phyloP scores from a whole-genome alignment of 495 filamentous ascomycete species.

The Patellaria atrata region DNA sequence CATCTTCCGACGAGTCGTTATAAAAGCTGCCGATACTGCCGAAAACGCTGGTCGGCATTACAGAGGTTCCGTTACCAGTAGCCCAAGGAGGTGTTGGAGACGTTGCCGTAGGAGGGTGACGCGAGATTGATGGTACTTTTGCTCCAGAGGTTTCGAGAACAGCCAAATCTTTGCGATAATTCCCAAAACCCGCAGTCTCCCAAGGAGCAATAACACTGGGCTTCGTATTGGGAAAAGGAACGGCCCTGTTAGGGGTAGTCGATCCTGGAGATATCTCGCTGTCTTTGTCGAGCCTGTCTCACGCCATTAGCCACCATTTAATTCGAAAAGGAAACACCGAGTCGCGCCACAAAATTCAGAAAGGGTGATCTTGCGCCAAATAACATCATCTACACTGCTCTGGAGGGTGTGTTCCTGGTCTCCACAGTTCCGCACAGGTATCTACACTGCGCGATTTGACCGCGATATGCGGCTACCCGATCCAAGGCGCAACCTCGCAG shows the following conservation, averaged over 20 bases:
- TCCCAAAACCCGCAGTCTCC: conserved; percentile 38
- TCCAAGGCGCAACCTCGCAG: conserved; percentile 1
- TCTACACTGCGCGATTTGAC: not conserved
- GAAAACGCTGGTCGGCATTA: conserved; percentile 29
- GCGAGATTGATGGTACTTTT: conserved; percentile 37
- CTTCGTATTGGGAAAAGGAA: conserved; percentile 18
- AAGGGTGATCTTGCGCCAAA: too few species aligned
- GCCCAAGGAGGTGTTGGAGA: conserved; percentile 25
- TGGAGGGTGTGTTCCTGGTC: too few species aligned
- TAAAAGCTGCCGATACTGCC: conserved; percentile 35
- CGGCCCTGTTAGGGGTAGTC: conserved; percentile 20
- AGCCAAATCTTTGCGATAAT: conserved; percentile 58
- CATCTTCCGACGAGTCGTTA: conserved; percentile 52
- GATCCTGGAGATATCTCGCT: conserved; percentile 30
- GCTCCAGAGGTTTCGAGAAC: conserved; percentile 46
- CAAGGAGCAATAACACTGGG: conserved; percentile 29
- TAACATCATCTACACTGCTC: too few species aligned
- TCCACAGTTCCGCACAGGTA: too few species aligned
- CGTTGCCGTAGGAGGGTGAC: conserved; percentile 37
- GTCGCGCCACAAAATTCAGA: conserved; percentile 8
- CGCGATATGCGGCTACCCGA: not conserved
- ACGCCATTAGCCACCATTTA: conserved; percentile 10
- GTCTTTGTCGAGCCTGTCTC: conserved; percentile 15
- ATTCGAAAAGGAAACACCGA: not conserved
- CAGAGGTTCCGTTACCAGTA: conserved; percentile 9